A percentile compares a stretch with the other conserved stretches of the same genome.
These are phyloP conservation scores for Candida sanyaensis DNA, from an alignment of 1,139 yeast genomes.

Conservation along the genomic window DNA sequence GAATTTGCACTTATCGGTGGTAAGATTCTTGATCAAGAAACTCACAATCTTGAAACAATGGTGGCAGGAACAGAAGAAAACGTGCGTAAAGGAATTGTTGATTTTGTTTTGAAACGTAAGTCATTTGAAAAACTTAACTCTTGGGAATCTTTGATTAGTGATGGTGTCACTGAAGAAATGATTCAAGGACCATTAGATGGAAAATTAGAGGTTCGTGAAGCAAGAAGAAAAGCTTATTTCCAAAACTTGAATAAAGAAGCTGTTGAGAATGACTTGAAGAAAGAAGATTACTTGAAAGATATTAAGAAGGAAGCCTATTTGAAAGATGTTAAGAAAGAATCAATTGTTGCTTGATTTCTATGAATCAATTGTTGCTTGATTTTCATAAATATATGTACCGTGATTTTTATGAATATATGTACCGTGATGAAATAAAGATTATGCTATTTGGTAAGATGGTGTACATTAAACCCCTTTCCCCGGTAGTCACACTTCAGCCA, in stretches of 20 bases:
- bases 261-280: too few species aligned
- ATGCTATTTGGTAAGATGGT: too few species aligned
- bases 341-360: conserved; percentile 1
- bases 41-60: conserved; percentile 90
- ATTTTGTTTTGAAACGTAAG: conserved; percentile 66
- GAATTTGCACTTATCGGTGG: conserved; percentile 79
- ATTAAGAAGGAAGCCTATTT: neutral
- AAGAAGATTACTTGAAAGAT: too few species aligned
- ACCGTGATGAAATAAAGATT: too few species aligned
- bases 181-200: conserved; percentile 42
- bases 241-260: conserved; percentile 7
- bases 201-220: conserved; percentile 32
- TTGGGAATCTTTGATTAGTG: conserved; percentile 70
- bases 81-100: conserved; percentile 67
- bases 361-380: too few species aligned
- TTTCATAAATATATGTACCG: too few species aligned
- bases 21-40: conserved; percentile 69
- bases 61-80: conserved; percentile 67
- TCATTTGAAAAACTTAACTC: conserved; percentile 72
- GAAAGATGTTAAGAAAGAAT: neutral
- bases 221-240: conserved; percentile 28
- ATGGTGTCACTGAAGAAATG: conserved; percentile 56
- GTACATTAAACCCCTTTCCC: too few species aligned
- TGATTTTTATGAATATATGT: conserved; percentile 20
- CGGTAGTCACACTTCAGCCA: too few species aligned